A percentile compares a stretch with the other conserved stretches of the same genome.
phyloP scores from a whole-genome alignment of 2,329 filamentous ascomycete genomes.

The Cladophialophora bantiana region DNA sequence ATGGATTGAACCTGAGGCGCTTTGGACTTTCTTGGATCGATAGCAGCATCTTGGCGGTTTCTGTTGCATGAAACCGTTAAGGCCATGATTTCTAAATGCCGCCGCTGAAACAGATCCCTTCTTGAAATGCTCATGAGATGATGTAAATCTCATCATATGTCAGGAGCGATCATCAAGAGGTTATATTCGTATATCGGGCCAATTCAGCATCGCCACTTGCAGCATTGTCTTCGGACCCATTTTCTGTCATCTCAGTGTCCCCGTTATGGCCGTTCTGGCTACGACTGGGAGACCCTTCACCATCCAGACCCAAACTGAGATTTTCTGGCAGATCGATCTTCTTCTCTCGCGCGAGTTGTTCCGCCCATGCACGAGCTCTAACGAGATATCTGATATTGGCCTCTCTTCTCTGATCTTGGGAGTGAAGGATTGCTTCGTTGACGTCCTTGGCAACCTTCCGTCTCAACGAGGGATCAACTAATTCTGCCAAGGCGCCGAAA shows the following conservation, averaged over 20 bases:
- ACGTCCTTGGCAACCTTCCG: conserved; percentile 85
- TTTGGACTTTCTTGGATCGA: background rate
- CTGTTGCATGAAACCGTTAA: background rate
- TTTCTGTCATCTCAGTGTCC: conserved; percentile 40
- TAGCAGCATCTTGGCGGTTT: background rate
- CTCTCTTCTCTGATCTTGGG: conserved; percentile 75
- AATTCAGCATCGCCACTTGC: conserved; percentile 27
- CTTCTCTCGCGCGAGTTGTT: conserved; percentile 62
- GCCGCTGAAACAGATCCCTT: background rate
- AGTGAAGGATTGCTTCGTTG: conserved; percentile 83
- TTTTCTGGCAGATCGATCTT: conserved; percentile 54
- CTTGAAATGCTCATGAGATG: background rate
- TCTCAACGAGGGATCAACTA: conserved; percentile 81
- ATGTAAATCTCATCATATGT: background rate
- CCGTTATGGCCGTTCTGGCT: conserved; percentile 36
- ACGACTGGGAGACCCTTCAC: conserved; percentile 25
- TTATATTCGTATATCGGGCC: conserved; percentile 34
- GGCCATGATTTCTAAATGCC: background rate
- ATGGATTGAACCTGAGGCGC: conserved; percentile 1
- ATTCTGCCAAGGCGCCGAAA: conserved; percentile 65
- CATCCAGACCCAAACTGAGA: conserved; percentile 53
- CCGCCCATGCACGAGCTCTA: conserved; percentile 83
- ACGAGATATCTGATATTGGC: conserved; percentile 83
- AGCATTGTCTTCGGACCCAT: conserved; percentile 27
- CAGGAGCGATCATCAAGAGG: conserved; percentile 15